These are phyloP conservation scores for Alternaria arbusti DNA, from an alignment of 2,329 filamentous ascomycete genomes.

Conservation along the genomic window DNA sequence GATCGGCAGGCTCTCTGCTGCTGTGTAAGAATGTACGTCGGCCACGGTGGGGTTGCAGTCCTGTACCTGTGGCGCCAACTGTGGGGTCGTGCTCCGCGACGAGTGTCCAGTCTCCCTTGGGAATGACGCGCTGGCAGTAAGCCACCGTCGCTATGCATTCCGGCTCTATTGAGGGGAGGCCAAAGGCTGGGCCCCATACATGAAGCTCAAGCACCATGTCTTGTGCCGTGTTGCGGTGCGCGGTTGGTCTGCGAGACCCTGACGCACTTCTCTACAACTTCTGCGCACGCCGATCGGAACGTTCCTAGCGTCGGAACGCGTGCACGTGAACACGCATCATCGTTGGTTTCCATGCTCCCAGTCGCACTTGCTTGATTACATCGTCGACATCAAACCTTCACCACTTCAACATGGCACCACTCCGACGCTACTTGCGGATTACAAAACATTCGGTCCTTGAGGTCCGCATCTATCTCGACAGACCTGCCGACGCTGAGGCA, in stretches of 20 bases:
- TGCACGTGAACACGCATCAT: slow-evolving; percentile 32
- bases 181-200: slow-evolving; percentile 89
- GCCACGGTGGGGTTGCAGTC: background rate
- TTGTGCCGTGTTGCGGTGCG: slow-evolving; percentile 1
- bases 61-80: slow-evolving; percentile 66
- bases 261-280: slow-evolving; percentile 3
- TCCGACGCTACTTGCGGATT: slow-evolving; percentile 88
- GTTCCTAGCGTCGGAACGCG: slow-evolving; percentile 13
- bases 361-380: background rate
- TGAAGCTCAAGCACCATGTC: slow-evolving; percentile 73
- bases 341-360: background rate
- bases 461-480: slow-evolving; percentile 93
- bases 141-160: slow-evolving; percentile 86
- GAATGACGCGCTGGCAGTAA: slow-evolving; percentile 71
- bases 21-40: background rate
- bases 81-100: slow-evolving; percentile 65
- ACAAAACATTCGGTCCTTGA: slow-evolving; percentile 95
- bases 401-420: slow-evolving; percentile 72
- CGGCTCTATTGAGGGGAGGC: slow-evolving; percentile 86
- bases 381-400: background rate
- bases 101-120: slow-evolving; percentile 55
- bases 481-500: slow-evolving; percentile 78
- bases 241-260: background rate
- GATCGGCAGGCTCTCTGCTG: slow-evolving; percentile 62
- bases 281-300: slow-evolving; percentile 13